These are phyloP conservation scores for Zymoseptoria passerinii DNA, from an alignment of 2,329 filamentous ascomycete species.

Conservation along the genomic window DNA sequence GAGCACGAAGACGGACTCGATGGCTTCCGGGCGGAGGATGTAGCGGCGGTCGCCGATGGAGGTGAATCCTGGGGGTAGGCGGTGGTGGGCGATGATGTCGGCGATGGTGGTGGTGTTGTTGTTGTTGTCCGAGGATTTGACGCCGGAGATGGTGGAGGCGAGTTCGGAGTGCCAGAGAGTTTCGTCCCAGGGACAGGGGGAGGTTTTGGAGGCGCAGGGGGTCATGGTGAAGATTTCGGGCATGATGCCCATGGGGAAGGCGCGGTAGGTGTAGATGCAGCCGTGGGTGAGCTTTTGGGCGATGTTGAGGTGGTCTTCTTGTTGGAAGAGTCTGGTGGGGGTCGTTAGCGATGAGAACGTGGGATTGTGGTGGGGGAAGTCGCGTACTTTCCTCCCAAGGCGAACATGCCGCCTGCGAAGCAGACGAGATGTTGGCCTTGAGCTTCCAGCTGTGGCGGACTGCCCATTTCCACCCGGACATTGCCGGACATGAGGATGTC, in stretches of 20 bases:
- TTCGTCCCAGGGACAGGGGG: conserved; percentile 48
- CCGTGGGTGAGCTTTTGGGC: conserved; percentile 51
- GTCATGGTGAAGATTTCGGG: conserved; percentile 49
- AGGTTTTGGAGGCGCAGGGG: conserved; percentile 36
- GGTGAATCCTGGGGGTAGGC: conserved; percentile 39
- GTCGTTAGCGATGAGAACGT: not conserved
- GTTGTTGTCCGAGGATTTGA: conserved; percentile 20
- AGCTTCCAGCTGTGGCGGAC: conserved; percentile 34
- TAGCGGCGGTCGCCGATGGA: conserved; percentile 39
- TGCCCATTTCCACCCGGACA: conserved; percentile 27
- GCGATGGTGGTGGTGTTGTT: conserved; percentile 21
- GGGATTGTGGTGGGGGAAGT: not conserved
- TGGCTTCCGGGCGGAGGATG: conserved; percentile 47
- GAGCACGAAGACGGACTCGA: conserved; percentile 54
- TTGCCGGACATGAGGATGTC: conserved; percentile 42
- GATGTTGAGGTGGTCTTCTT: conserved; percentile 47
- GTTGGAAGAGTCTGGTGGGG: conserved; percentile 38
- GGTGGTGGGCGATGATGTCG: conserved; percentile 30
- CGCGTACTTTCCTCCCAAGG: conserved; percentile 43
- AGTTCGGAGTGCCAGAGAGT: conserved; percentile 41
- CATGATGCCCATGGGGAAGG: conserved; percentile 52
- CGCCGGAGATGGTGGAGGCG: conserved; percentile 10
- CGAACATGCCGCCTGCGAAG: conserved; percentile 56
- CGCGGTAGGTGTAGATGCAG: conserved; percentile 56
- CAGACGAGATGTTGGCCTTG: conserved; percentile 52